These are phyloP conservation scores for Coniferiporia weirii DNA, from an alignment of 1,284 basidiomycete species.

Conservation along the genomic window DNA sequence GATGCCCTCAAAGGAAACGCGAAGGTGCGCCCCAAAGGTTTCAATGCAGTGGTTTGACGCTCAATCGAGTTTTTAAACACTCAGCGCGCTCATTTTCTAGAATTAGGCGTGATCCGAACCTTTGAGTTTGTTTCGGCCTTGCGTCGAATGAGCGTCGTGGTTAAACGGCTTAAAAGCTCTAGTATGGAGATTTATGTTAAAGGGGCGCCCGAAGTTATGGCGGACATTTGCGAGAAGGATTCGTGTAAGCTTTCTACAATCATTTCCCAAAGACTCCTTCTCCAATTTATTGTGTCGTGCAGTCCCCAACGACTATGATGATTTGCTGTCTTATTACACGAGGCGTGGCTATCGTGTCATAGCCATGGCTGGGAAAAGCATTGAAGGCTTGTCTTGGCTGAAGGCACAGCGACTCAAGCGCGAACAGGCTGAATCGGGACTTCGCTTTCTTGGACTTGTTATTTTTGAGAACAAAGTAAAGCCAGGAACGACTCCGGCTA, in stretches of 20 bases:
- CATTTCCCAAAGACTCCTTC: background rate
- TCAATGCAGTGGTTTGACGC: background rate
- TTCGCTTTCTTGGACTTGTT: conserved; percentile 92
- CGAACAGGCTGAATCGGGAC: conserved; percentile 88
- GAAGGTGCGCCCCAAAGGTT: conserved; percentile 48
- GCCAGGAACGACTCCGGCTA: conserved; percentile 87
- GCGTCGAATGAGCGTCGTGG: conserved; percentile 95
- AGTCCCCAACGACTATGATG: conserved; percentile 98
- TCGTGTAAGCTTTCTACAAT: conserved; percentile 58
- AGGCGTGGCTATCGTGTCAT: conserved; percentile 97
- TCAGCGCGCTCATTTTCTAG: conserved; percentile 91
- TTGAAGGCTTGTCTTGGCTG: conserved; percentile 93
- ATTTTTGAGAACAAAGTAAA: conserved; percentile 99
- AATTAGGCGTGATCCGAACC: conserved; percentile 92
- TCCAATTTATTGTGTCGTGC: conserved; percentile 10
- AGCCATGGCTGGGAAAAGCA: conserved; percentile 94
- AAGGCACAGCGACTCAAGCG: conserved; percentile 96
- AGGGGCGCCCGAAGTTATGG: conserved; percentile 97
- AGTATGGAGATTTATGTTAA: conserved; percentile 99
- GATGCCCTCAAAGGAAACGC: conserved; percentile 83
- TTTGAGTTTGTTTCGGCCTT: conserved; percentile 96
- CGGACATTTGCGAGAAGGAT: conserved; percentile 86
- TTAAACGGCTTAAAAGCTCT: conserved; percentile 88
- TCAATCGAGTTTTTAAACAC: conserved; percentile 8
- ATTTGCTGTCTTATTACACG: conserved; percentile 95